Percentiles rank a stretch among this genome's conserved stretches.
These are phyloP conservation scores for Ophiostoma tasmaniense DNA, from an alignment of 2,329 filamentous ascomycete genomes.

Conservation along the genomic window DNA sequence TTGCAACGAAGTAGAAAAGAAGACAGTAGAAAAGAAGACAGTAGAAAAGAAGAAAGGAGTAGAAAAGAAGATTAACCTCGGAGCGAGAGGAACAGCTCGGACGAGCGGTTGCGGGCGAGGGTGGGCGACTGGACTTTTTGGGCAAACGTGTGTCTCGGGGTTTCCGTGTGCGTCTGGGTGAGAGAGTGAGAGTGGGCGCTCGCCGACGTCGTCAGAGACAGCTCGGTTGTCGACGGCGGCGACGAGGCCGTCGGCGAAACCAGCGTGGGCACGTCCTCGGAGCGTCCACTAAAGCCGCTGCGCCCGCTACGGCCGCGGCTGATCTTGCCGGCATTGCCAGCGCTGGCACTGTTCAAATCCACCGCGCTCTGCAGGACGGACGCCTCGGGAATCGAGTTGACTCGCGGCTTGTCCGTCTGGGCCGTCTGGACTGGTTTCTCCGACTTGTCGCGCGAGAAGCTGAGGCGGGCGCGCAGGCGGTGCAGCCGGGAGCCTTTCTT, in stretches of 20 bases:
- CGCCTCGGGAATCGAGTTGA: neutral
- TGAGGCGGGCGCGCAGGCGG: neutral
- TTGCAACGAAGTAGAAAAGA: no score
- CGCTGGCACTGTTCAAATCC: no score
- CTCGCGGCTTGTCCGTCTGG: neutral
- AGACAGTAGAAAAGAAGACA: neutral
- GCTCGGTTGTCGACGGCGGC: conserved; percentile 14
- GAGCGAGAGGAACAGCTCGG: conserved; percentile 36
- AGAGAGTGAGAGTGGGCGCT: neutral
- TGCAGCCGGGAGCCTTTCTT: neutral
- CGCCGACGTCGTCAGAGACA: conserved; percentile 16
- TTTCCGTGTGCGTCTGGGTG: neutral
- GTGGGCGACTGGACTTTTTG: neutral
- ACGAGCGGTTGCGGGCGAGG: conserved; percentile 24
- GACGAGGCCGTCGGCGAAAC: neutral
- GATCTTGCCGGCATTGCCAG: neutral
- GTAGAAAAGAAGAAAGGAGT: neutral
- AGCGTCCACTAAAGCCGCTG: neutral
- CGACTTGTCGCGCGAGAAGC: neutral
- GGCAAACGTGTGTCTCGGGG: neutral
- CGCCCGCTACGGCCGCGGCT: neutral
- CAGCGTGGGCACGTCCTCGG: neutral
- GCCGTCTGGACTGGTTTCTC: neutral
- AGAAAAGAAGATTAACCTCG: conserved; percentile 29
- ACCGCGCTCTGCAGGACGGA: neutral